Conservation (phyloP, 345 rosid genomes). For the Camelina hispida region DNA sequence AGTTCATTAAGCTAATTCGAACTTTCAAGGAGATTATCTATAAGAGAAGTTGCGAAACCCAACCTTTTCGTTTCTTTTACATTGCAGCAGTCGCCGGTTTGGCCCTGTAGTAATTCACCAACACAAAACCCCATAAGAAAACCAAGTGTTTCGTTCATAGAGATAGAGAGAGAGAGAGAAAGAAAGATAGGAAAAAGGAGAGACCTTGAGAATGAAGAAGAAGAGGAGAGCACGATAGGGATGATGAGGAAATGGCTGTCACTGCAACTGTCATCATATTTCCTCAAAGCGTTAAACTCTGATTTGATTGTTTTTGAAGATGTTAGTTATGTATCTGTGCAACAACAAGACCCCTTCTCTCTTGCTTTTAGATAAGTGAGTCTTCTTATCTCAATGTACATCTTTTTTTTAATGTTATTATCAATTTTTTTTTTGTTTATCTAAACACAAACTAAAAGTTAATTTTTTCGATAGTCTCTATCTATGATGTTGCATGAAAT, state of each 20-base stretch:
- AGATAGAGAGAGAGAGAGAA: slow-evolving; percentile 19
- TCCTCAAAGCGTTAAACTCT: background rate
- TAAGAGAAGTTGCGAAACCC: background rate
- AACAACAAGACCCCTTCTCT: background rate
- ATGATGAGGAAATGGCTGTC: slow-evolving; percentile 29
- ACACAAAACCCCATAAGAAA: slow-evolving; percentile 3
- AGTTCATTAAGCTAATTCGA: background rate
- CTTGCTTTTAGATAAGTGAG: background rate
- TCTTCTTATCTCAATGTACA: background rate
- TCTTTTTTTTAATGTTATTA: background rate
- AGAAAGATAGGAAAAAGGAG: slow-evolving; percentile 6
- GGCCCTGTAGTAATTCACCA: slow-evolving; percentile 30
- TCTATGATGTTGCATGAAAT: too few species aligned
- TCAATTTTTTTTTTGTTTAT: background rate
- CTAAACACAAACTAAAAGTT: too few species aligned
- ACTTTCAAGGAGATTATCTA: background rate
- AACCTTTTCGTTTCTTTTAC: slow-evolving; percentile 48
- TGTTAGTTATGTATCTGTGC: too few species aligned
- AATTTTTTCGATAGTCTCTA: too few species aligned
- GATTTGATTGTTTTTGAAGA: background rate
- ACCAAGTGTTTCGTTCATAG: slow-evolving; percentile 15
- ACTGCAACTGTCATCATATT: slow-evolving; percentile 39
- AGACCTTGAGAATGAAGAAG: slow-evolving; percentile 42
- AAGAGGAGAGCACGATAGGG: slow-evolving; percentile 32
- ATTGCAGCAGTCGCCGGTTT: slow-evolving; percentile 35